Percentiles rank a stretch among this genome's conserved stretches.
Conservation (phyloP, 2,329 filamentous ascomycete species). For the Paradendryphiella salina region DNA sequence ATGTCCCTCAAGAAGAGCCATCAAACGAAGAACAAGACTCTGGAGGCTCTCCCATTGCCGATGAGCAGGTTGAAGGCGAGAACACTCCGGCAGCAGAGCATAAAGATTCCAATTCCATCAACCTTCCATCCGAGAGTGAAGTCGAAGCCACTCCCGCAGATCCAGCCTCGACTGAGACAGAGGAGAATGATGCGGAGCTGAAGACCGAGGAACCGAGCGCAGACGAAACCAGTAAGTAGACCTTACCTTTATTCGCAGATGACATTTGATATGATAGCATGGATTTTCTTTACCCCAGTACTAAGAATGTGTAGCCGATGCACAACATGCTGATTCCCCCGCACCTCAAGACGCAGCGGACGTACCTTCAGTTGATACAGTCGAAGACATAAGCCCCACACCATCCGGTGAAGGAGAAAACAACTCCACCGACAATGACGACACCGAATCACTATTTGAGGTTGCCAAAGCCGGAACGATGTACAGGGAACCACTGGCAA, state of each 20-base stretch:
- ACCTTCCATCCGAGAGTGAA: neutral
- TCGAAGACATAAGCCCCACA: neutral
- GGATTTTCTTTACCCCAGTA: neutral
- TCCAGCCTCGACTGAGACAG: neutral
- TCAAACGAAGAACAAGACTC: no score
- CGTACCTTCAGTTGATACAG: neutral
- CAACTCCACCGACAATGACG: neutral
- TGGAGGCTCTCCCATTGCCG: neutral
- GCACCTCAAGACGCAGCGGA: neutral
- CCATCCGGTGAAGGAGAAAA: neutral
- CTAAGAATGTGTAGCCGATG: conserved; percentile 4
- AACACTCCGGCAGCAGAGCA: neutral
- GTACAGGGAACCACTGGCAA: no score
- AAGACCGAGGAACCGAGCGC: conserved; percentile 1
- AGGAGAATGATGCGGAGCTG: neutral
- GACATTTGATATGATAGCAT: neutral
- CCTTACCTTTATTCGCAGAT: neutral
- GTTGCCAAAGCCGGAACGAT: neutral
- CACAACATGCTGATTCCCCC: neutral
- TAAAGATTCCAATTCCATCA: neutral
- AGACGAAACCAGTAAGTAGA: conserved; percentile 4
- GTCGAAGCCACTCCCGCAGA: neutral
- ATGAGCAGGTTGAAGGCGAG: neutral
- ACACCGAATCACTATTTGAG: neutral
- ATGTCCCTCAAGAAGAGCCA: neutral